These are phyloP conservation scores for Zygosaccharomyces gambellarensis DNA, from an alignment of 805 yeast genomes.

Conservation along the genomic window DNA sequence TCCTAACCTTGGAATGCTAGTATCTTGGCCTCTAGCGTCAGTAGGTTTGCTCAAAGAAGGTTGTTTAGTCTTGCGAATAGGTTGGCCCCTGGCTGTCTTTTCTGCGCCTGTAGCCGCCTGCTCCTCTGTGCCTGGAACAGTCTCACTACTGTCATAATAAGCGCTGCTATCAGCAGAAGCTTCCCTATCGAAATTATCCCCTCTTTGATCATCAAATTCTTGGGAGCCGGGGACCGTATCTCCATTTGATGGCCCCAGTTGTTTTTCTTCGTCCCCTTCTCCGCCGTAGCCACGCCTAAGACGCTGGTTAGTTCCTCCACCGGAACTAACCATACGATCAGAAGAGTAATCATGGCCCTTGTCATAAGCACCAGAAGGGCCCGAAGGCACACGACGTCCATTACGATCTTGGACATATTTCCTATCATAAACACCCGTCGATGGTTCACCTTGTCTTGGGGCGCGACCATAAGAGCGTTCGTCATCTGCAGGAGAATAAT, in stretches of 20 bases:
- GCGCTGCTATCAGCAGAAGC: conserved; percentile 3
- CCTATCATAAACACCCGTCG: background rate
- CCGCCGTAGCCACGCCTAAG: conserved; percentile 1
- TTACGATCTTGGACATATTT: background rate
- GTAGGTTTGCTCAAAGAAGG: background rate
- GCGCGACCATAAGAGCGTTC: background rate
- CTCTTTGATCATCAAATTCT: background rate
- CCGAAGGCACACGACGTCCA: too few species aligned
- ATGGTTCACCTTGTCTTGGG: background rate
- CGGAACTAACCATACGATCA: background rate
- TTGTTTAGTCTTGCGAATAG: background rate
- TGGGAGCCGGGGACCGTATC: conserved; percentile 3
- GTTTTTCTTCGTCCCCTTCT: background rate
- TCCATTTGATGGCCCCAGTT: conserved; percentile 1
- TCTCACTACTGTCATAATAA: conserved; percentile 4
- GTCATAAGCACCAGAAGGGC: background rate
- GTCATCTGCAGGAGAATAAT: background rate
- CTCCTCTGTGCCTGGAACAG: conserved; percentile 1
- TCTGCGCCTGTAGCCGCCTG: conserved; percentile 1
- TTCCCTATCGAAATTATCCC: conserved; percentile 1
- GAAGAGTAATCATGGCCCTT: background rate
- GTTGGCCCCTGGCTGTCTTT: background rate
- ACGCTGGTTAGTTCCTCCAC: conserved; percentile 1
- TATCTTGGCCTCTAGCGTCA: conserved; percentile 2
- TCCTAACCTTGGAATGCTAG: conserved; percentile 5